Evolutionary conservation across 1,139 yeast genomes (phyloP).

Genomic region (Yamadazyma buinensis): DNA sequence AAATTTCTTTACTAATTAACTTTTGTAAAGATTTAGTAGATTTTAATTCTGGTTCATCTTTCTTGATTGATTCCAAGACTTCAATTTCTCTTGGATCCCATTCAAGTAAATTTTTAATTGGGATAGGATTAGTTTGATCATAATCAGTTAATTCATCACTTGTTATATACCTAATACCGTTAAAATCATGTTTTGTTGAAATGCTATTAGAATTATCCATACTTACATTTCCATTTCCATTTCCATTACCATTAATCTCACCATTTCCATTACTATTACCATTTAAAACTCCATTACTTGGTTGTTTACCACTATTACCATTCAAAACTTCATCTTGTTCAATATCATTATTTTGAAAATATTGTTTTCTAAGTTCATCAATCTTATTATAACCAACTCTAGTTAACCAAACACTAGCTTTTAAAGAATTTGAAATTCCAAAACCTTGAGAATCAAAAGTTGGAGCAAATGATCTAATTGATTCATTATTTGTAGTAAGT

Average conservation of each 20-base stretch:
- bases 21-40: constrained; percentile 36
- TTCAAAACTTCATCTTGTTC: background rate
- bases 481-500: constrained; percentile 31
- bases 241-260: background rate
- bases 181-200: constrained; percentile 1
- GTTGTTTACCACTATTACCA: no score
- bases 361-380: constrained; percentile 30
- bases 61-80: constrained; percentile 23
- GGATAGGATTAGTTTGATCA: constrained; percentile 13
- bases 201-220: no score
- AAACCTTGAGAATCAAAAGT: constrained; percentile 65
- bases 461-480: constrained; percentile 76
- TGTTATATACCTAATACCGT: constrained; percentile 4
- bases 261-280: background rate
- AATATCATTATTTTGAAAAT: constrained; percentile 15
- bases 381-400: constrained; percentile 60
- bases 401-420: constrained; percentile 75
- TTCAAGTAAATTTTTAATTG: constrained; percentile 29
- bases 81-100: constrained; percentile 36
- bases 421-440: constrained; percentile 59
- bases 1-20: constrained; percentile 52
- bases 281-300: background rate
- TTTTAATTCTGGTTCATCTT: constrained; percentile 22
- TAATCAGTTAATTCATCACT: constrained; percentile 11
- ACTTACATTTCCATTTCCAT: constrained; percentile 1